phyloP scores from a whole-genome alignment of 1,284 basidiomycete species.

The Tilletia walkeri region DNA sequence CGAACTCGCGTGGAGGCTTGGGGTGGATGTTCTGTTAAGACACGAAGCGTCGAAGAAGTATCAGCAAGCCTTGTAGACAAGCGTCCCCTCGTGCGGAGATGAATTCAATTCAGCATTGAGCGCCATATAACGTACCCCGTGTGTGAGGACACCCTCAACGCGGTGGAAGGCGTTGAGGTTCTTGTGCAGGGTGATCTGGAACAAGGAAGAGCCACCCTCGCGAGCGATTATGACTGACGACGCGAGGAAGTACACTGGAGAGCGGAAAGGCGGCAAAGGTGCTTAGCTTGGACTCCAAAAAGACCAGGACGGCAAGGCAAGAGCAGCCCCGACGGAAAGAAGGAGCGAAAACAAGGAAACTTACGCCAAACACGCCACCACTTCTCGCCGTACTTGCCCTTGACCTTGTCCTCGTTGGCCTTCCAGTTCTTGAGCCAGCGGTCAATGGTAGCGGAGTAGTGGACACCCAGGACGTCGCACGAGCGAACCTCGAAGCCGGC shows the following conservation, averaged over 20 bases:
- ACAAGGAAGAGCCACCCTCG: constrained; percentile 53
- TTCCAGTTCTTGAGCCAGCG: constrained; percentile 57
- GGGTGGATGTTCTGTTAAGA: constrained; percentile 17
- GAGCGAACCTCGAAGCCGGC: constrained; percentile 97
- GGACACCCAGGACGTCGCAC: constrained; percentile 76
- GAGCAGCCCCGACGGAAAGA: no score
- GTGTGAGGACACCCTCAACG: constrained; percentile 57
- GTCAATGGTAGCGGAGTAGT: constrained; percentile 87
- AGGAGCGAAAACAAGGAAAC: constrained; percentile 27
- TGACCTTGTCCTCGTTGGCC: constrained; percentile 72
- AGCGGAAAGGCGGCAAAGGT: not conserved
- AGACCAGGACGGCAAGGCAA: no score
- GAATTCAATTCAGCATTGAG: not conserved
- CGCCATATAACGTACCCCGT: constrained; percentile 27
- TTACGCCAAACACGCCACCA: constrained; percentile 56
- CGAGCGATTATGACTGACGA: constrained; percentile 50
- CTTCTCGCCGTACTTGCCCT: constrained; percentile 83
- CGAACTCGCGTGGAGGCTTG: constrained; percentile 18
- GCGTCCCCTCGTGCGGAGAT: not conserved
- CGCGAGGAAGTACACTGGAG: constrained; percentile 48
- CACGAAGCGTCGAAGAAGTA: not conserved
- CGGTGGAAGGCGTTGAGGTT: constrained; percentile 84
- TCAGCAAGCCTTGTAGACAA: not conserved
- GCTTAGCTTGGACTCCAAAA: not conserved
- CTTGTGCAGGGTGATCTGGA: constrained; percentile 78